Evolutionary conservation across 495 filamentous ascomycete genomes (phyloP).

Genomic region (Penicilliopsis zonata): DNA sequence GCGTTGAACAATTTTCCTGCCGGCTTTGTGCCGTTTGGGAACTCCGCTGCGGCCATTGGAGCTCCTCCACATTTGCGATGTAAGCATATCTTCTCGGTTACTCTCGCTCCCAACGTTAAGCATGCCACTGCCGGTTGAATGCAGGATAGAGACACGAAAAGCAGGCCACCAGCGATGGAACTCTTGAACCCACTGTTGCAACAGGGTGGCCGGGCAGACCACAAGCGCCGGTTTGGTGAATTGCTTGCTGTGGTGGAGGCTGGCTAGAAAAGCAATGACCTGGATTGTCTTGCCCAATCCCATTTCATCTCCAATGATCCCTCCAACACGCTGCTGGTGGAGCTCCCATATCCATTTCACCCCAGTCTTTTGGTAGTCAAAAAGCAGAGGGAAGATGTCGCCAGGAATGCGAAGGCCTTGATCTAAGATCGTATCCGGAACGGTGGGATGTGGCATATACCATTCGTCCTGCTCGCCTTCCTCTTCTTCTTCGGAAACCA

Average conservation of each 20-base stretch:
- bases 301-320: slow-evolving; percentile 97
- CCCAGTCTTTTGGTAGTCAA: slow-evolving; percentile 90
- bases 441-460: slow-evolving; percentile 72
- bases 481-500: no score
- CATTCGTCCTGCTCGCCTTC: slow-evolving; percentile 44
- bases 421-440: slow-evolving; percentile 57
- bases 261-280: slow-evolving; percentile 80
- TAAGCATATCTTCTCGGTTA: slow-evolving; percentile 55
- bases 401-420: slow-evolving; percentile 74
- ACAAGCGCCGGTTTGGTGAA: slow-evolving; percentile 75
- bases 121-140: slow-evolving; percentile 94
- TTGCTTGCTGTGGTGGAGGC: slow-evolving; percentile 78
- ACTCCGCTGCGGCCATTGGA: slow-evolving; percentile 21
- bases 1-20: slow-evolving; percentile 65
- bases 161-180: slow-evolving; percentile 98
- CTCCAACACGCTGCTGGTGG: slow-evolving; percentile 76
- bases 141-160: slow-evolving; percentile 84
- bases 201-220: slow-evolving; percentile 83
- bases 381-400: slow-evolving; percentile 80
- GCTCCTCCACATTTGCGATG: slow-evolving; percentile 25
- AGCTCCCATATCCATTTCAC: slow-evolving; percentile 97
- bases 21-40: slow-evolving; percentile 44
- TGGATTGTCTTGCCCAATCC: slow-evolving; percentile 95
- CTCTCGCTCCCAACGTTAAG: slow-evolving; percentile 62
- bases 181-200: slow-evolving; percentile 96